Evolutionary conservation across 148 eudicot genomes (phyloP), one percentile per base, ranked within the genome.

Genomic region (Gaultheria prostrata): DNA sequence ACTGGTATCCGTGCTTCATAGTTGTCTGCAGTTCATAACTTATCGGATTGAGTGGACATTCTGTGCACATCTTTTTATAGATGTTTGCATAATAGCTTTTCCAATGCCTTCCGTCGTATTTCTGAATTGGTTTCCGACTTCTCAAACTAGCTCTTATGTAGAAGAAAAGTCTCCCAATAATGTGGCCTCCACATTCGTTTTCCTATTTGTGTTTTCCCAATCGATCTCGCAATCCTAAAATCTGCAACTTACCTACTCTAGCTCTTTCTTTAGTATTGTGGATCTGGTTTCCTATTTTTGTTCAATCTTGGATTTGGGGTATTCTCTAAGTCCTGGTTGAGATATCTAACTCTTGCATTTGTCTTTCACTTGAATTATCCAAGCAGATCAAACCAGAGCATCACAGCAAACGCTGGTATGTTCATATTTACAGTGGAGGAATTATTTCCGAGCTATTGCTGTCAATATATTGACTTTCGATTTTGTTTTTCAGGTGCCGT

Each of bases 351-450:
- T 71, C 21, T 71, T 6, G 46, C 21, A 4, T 39, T 71, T 71
- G 9, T 0, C n/a, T 71, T 71, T 71, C 46, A 45, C n/a, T 15
- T 71, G 75, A 33, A 5, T 14, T n/a, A 33, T 32, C 11, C 72
- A 33, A 71, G 76, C 76, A 71, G 76, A 33, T 71, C 46, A 71
- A 33, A 71, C 76, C 43, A 2, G 46, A 71, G 46, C 46, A 71
- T 33, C 20, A 33, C 4, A 33, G 46, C 1, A 33, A 71, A 32
- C 11, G 0, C 6, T 11, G 45, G 46, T 33, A 71, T 71, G 46
- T 71, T 71, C 46, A 71, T 17, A 7, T 1, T 71, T 33, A 6
- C 1, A 6, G 12, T 6, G 17, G 46, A 6, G 45, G 0, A 17
- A 32, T 33, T 15, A 33, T 14, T 33, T 71, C 33, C 20, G 6